Percentiles rank a stretch among this genome's conserved stretches.
These are phyloP conservation scores for Kappamyces sp. DNA, from an alignment of 192 early-diverging fungal genomes.

Conservation along the genomic window DNA sequence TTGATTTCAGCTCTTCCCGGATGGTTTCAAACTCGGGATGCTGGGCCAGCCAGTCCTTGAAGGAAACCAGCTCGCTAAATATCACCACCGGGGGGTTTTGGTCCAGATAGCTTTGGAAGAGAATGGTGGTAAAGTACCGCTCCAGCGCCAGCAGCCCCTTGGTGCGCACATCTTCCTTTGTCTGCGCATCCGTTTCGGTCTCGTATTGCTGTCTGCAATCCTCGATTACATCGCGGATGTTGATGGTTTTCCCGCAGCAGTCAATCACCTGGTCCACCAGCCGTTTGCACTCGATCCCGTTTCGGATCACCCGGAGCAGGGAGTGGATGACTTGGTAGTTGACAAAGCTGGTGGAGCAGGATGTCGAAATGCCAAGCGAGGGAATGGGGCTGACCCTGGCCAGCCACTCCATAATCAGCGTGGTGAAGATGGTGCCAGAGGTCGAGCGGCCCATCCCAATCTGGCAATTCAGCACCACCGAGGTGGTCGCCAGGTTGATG, in stretches of 20 bases:
- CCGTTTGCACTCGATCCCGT: slow-evolving; percentile 51
- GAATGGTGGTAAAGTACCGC: slow-evolving; percentile 52
- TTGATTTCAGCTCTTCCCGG: slow-evolving; percentile 31
- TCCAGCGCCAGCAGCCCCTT: slow-evolving; percentile 30
- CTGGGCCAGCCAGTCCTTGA: slow-evolving; percentile 47
- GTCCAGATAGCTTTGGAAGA: slow-evolving; percentile 54
- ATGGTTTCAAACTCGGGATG: slow-evolving; percentile 51
- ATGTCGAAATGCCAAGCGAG: neutral
- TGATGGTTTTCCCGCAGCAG: slow-evolving; percentile 31
- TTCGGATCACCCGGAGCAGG: slow-evolving; percentile 52
- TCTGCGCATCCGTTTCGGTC: neutral
- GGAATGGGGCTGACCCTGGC: slow-evolving; percentile 7
- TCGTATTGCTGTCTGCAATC: slow-evolving; percentile 32
- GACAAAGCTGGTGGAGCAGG: neutral
- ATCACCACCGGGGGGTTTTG: slow-evolving; percentile 25
- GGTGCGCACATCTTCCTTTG: slow-evolving; percentile 16
- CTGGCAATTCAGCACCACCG: slow-evolving; percentile 61
- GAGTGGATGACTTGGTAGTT: slow-evolving; percentile 56
- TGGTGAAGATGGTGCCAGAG: slow-evolving; percentile 37
- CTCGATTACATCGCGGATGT: slow-evolving; percentile 55
- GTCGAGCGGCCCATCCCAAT: slow-evolving; percentile 60
- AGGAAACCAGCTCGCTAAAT: slow-evolving; percentile 29
- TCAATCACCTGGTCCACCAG: slow-evolving; percentile 55
- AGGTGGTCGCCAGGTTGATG: slow-evolving; percentile 31
- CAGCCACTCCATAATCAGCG: slow-evolving; percentile 39